phyloP scores from a whole-genome alignment of 768 basidiomycete species.

The Floccularia luteovirens region DNA sequence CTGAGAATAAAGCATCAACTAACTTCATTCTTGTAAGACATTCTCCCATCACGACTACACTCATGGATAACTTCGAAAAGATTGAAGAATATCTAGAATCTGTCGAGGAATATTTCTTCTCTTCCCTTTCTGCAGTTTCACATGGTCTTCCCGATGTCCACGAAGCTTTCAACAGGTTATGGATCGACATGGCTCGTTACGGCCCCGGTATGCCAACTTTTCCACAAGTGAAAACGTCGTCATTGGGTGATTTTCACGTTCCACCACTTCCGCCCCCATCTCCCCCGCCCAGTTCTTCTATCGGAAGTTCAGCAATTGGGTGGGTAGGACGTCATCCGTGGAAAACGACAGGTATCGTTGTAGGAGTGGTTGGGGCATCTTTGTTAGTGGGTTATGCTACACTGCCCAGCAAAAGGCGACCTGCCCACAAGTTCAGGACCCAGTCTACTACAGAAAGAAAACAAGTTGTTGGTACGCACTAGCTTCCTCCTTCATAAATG shows the following conservation, averaged over 20 bases:
- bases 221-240: constrained; percentile 46
- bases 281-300: constrained; percentile 46
- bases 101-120: constrained; percentile 53
- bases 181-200: constrained; percentile 76
- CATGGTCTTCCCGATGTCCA: constrained; percentile 55
- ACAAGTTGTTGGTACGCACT: constrained; percentile 58
- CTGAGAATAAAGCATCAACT: neutral
- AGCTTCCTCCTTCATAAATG: neutral
- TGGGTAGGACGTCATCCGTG: constrained; percentile 59
- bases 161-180: constrained; percentile 61
- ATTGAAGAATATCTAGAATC: constrained; percentile 66
- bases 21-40: neutral
- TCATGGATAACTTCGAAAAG: constrained; percentile 45
- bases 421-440: constrained; percentile 26
- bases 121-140: constrained; percentile 47
- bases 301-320: constrained; percentile 35
- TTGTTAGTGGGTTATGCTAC: constrained; percentile 52
- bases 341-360: constrained; percentile 44
- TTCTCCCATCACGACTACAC: constrained; percentile 3
- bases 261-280: constrained; percentile 55
- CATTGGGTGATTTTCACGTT: constrained; percentile 65
- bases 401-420: constrained; percentile 20
- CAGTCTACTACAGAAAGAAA: constrained; percentile 46
- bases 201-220: constrained; percentile 60
- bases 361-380: constrained; percentile 53